These are phyloP conservation scores for Cystobasidium ongulense DNA, from an alignment of 768 basidiomycete genomes.

Conservation along the genomic window DNA sequence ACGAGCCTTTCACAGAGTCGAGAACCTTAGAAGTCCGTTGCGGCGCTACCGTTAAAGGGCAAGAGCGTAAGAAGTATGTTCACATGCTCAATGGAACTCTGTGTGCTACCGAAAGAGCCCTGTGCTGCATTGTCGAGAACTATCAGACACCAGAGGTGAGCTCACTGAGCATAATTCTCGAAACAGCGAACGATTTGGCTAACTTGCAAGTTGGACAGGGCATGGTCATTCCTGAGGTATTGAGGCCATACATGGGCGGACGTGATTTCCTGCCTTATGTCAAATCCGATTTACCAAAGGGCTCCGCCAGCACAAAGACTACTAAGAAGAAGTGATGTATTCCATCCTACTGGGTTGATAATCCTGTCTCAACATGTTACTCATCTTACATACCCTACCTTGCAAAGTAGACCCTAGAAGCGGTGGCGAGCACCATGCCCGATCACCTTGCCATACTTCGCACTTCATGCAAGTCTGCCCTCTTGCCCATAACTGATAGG, in stretches of 20 bases:
- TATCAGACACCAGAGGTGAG: slow-evolving; percentile 88
- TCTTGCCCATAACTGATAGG: too few species aligned
- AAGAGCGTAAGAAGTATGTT: slow-evolving; percentile 83
- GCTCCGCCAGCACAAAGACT: slow-evolving; percentile 44
- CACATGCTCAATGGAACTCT: slow-evolving; percentile 99
- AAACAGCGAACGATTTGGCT: background rate
- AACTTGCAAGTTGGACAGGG: slow-evolving; percentile 55
- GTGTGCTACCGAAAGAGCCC: slow-evolving; percentile 89
- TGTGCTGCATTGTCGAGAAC: slow-evolving; percentile 97
- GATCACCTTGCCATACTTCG: too few species aligned
- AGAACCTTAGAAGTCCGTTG: slow-evolving; percentile 86
- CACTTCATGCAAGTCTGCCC: too few species aligned
- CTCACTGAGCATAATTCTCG: background rate
- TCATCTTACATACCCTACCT: too few species aligned
- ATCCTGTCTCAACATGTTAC: too few species aligned
- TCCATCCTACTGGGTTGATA: background rate
- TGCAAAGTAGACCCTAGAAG: too few species aligned
- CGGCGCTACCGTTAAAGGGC: slow-evolving; percentile 82
- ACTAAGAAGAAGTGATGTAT: slow-evolving; percentile 37
- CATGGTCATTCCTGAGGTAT: slow-evolving; percentile 74
- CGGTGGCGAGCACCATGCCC: too few species aligned
- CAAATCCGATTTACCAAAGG: slow-evolving; percentile 44
- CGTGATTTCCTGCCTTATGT: slow-evolving; percentile 53
- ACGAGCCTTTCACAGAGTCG: slow-evolving; percentile 62
- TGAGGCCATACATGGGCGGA: slow-evolving; percentile 93